A percentile compares a stretch with the other conserved stretches of the same genome.
Evolutionary conservation across 768 basidiomycete species (phyloP).

Genomic region (Trametes gibbosa): DNA sequence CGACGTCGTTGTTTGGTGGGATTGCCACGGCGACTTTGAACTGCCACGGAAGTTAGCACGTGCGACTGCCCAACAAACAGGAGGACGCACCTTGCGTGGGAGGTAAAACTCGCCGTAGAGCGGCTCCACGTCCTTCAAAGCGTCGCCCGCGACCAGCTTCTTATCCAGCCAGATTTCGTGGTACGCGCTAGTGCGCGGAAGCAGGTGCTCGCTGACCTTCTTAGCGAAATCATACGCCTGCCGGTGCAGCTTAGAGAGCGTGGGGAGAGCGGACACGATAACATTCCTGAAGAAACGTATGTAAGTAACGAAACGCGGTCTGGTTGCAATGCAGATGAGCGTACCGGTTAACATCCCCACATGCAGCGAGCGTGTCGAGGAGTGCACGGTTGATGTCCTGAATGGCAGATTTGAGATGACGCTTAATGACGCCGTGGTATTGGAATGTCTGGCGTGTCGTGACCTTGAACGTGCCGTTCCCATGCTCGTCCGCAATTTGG

Average conservation of each 20-base stretch:
- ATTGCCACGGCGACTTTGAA: conserved; percentile 98
- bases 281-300: conserved; percentile 63
- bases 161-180: conserved; percentile 99
- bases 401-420: conserved; percentile 92
- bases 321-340: conserved; percentile 17
- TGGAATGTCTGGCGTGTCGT: conserved; percentile 99
- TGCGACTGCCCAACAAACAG: not conserved
- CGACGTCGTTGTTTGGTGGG: conserved; percentile 94
- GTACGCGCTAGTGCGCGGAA: conserved; percentile 91
- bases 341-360: conserved; percentile 95
- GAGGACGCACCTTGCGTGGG: conserved; percentile 74
- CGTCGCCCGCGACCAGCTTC: conserved; percentile 92
- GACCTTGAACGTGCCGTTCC: conserved; percentile 91
- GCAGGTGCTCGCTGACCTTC: conserved; percentile 76
- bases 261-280: conserved; percentile 87
- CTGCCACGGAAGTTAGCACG: conserved; percentile 38
- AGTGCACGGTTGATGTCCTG: conserved; percentile 91
- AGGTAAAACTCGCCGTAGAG: conserved; percentile 98
- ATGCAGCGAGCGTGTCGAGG: conserved; percentile 95
- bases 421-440: conserved; percentile 98
- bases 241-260: conserved; percentile 80
- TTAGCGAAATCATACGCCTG: conserved; percentile 85
- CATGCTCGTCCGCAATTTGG: conserved; percentile 94
- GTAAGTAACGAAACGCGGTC: conserved; percentile 5
- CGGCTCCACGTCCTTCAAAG: conserved; percentile 92